Evolutionary conservation across 805 yeast species (phyloP).

Genomic region (Yamadazyma scolyti): DNA sequence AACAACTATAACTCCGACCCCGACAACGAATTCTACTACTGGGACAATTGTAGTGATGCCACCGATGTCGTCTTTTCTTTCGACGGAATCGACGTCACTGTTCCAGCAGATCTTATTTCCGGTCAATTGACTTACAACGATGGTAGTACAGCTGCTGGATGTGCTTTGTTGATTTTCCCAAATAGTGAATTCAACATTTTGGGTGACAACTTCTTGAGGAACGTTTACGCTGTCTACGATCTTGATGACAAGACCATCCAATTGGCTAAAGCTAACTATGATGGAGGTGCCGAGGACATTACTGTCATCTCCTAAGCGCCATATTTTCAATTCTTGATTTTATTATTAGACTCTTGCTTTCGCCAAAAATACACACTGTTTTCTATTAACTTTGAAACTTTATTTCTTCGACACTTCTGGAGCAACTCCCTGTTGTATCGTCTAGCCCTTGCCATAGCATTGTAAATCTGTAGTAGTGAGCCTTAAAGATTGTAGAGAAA

Average conservation of each 20-base stretch:
- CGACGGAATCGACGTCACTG: conserved; percentile 3
- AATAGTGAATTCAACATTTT: conserved; percentile 29
- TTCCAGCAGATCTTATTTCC: conserved; percentile 10
- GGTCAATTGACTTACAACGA: neutral
- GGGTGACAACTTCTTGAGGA: conserved; percentile 63
- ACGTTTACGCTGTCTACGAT: conserved; percentile 63
- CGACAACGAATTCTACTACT: neutral
- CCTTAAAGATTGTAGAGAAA: too few species aligned
- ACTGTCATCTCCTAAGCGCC: conserved; percentile 27
- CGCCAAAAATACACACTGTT: too few species aligned
- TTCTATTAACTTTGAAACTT: too few species aligned
- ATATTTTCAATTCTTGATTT: too few species aligned
- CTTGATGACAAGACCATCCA: conserved; percentile 53
- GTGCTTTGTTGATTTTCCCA: neutral
- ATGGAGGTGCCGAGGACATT: conserved; percentile 30
- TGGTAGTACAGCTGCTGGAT: neutral
- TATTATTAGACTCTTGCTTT: too few species aligned
- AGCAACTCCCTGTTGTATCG: too few species aligned
- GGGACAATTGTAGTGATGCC: neutral
- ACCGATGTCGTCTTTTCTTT: conserved; percentile 1
- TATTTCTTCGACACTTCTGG: too few species aligned
- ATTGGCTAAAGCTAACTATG: conserved; percentile 34
- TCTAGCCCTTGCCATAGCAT: too few species aligned
- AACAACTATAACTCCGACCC: neutral
- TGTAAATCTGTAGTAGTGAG: too few species aligned